These are phyloP conservation scores for Dictyostelium discoideum DNA, from an alignment of 78 protist genomes.

Conservation along the genomic window DNA sequence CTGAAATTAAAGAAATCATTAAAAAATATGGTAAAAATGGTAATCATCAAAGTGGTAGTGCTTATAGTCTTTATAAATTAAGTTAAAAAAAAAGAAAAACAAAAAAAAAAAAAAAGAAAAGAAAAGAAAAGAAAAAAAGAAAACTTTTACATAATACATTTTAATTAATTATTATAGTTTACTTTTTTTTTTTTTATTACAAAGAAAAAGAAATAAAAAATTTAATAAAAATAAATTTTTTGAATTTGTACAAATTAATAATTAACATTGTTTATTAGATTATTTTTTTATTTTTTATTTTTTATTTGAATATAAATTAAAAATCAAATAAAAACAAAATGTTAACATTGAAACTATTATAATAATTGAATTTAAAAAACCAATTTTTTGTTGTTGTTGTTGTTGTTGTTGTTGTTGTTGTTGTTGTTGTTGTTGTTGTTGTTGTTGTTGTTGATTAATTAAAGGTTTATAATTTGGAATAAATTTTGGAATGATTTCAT, in stretches of 20 bases:
- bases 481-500: slow-evolving; percentile 42
- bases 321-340: neutral
- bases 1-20: slow-evolving; percentile 19
- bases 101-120: neutral
- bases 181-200: neutral
- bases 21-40: slow-evolving; percentile 4
- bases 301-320: neutral
- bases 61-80: neutral
- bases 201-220: too few species aligned
- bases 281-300: neutral
- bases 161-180: neutral
- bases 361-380: neutral
- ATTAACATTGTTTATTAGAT: neutral
- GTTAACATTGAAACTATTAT: neutral
- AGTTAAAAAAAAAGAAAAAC: neutral
- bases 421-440: neutral
- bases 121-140: neutral
- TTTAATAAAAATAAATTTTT: neutral
- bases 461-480: neutral
- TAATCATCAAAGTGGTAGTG: neutral
- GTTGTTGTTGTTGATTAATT: neutral
- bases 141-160: neutral
- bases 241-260: neutral
- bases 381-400: neutral
- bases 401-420: neutral